Percentiles rank a stretch among this genome's conserved stretches.
Conservation (phyloP, 1,139 yeast species). For the Yamadazyma epiphylla region DNA sequence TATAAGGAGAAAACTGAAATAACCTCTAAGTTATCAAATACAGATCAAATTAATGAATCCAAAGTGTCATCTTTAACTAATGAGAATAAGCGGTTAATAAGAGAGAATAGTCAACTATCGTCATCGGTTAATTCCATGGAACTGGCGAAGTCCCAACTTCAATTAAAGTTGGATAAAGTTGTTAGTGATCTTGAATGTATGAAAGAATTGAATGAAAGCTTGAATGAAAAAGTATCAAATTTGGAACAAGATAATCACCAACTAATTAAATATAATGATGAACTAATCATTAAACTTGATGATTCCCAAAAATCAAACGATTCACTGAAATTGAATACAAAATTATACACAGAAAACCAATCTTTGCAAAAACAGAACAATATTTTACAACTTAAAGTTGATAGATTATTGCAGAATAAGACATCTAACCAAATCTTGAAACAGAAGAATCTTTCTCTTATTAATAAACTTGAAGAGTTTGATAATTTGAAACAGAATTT, state of each 20-base stretch:
- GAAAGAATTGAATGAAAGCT: constrained; percentile 25
- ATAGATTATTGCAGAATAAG: constrained; percentile 34
- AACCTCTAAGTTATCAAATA: constrained; percentile 48
- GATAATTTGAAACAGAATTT: constrained; percentile 45
- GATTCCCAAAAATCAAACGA: constrained; percentile 9
- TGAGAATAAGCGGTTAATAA: constrained; percentile 15
- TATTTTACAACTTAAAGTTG: constrained; percentile 25
- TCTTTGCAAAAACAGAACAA: constrained; percentile 30
- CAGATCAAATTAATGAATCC: constrained; percentile 41
- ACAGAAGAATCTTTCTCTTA: constrained; percentile 33
- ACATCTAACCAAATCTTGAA: constrained; percentile 37
- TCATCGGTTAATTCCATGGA: constrained; percentile 21
- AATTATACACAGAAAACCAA: constrained; percentile 24
- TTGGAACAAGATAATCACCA: constrained; percentile 19
- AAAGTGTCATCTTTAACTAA: constrained; percentile 35
- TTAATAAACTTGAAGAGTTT: constrained; percentile 34
- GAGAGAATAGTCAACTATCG: constrained; percentile 15
- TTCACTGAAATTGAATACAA: constrained; percentile 18
- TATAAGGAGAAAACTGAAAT: constrained; percentile 53
- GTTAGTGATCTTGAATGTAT: constrained; percentile 29
- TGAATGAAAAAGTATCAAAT: constrained; percentile 20
- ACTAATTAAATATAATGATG: constrained; percentile 34
- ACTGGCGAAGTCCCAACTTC: constrained; percentile 15
- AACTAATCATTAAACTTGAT: constrained; percentile 45
- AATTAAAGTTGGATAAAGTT: constrained; percentile 23